Base-by-base conservation (phyloP, 805 yeast species). In the Isabelozyma heimii region DNA sequence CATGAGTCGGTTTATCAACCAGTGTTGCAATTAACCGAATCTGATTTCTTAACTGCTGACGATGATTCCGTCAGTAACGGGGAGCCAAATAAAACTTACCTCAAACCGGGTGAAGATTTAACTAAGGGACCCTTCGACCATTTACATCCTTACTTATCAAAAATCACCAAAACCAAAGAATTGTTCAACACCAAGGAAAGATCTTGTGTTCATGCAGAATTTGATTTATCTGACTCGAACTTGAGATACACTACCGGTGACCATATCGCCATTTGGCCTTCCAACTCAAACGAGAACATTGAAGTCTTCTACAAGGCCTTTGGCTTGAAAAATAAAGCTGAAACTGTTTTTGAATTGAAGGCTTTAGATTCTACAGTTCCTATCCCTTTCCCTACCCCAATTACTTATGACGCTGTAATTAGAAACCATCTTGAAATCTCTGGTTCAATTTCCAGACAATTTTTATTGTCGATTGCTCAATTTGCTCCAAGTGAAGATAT, bases 191-290 rank as follows among this genome's bases (percentile, higher is more conserved):
- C 82, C 0, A 61, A 65, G 26, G 70, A 66, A 26, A 85, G 98
- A 73, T 84, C 84, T 56, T 92, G 98, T 72, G 82, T 92, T 51
- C 98, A 92, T 64, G 82, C 86, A 44, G 98, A 94, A 69, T 84
- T 92, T 58, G 97, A 92, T 62, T 70, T 91, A 37, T 77, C 90
- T 0, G 81, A 73, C 27, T 78, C 92, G 4, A 86, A 85, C 60
- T 74, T 94, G 61, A 83, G 85, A 58, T 92, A 92, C 69, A 76
- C 92, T 43, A 92, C 99, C 4, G 99, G 99, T 67, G 99, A 92
- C 66, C 98, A 92, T 70, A 70, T 94, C 53, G 98, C 97, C 13
- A 75, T 94, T 49, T 89, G 97, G 95, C 94, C 97, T 35, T 89
- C 94, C 20, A 92, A 92, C 69, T 75, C 96, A 1, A 76, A 85